Evolutionary conservation across 2,329 filamentous ascomycete genomes (phyloP).

Genomic region (Trichoderma afroharzianum): DNA sequence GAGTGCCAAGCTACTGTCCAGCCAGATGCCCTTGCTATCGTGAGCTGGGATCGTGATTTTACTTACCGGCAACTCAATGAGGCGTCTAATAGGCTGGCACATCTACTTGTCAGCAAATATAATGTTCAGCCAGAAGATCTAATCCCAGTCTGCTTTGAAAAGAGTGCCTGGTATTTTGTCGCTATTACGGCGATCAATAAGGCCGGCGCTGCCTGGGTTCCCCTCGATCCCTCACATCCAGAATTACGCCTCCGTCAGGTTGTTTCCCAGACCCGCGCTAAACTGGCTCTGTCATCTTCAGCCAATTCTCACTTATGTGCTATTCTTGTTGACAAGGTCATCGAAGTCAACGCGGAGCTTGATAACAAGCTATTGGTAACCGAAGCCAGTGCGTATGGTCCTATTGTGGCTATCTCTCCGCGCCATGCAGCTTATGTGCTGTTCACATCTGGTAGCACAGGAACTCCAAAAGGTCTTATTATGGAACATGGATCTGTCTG

Average conservation of each 20-base stretch:
- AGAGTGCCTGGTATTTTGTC: slow-evolving; percentile 24
- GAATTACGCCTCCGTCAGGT: slow-evolving; percentile 15
- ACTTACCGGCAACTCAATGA: slow-evolving; percentile 10
- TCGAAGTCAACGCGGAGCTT: slow-evolving; percentile 7
- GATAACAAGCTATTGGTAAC: not conserved
- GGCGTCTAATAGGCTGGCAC: slow-evolving; percentile 12
- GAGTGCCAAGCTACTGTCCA: not conserved
- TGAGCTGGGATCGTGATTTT: slow-evolving; percentile 19
- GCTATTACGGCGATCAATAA: slow-evolving; percentile 21
- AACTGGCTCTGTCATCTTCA: slow-evolving; percentile 11
- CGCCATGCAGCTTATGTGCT: slow-evolving; percentile 6
- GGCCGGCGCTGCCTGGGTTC: slow-evolving; percentile 22
- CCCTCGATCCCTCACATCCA: slow-evolving; percentile 20
- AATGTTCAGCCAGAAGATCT: slow-evolving; percentile 2
- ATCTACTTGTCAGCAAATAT: slow-evolving; percentile 7
- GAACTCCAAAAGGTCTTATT: slow-evolving; percentile 9
- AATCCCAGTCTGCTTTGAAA: slow-evolving; percentile 31
- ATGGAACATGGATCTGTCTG: slow-evolving; percentile 15
- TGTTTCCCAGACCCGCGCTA: slow-evolving; percentile 6
- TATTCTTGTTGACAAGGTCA: slow-evolving; percentile 8
- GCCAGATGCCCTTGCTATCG: slow-evolving; percentile 16
- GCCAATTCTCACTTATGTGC: slow-evolving; percentile 21
- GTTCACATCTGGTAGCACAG: slow-evolving; percentile 11
- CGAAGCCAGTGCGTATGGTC: not conserved
- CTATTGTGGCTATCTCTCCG: not conserved